Base-by-base conservation (phyloP, 2,329 filamentous ascomycete genomes). In the Colletotrichum sp. region DNA sequence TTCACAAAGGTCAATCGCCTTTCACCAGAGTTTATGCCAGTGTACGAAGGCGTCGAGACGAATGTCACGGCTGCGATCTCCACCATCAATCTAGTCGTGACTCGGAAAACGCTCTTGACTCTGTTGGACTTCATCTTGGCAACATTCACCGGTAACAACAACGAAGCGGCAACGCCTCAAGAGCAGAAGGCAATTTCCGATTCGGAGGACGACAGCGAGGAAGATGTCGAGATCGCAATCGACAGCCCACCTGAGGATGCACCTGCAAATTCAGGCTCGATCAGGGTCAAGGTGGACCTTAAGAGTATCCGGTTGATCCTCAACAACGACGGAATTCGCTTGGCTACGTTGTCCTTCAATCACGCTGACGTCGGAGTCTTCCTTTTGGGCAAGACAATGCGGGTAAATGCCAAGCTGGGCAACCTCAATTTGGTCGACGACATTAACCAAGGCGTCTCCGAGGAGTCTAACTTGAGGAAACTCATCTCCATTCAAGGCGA, bases 51-150 rank as follows among this genome's bases (percentile, higher is more conserved):
- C 2, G 94, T 98, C 71, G 96, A 97, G 77, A 98, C 94, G 32
- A 98, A 99, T 80, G 90, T 99, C 60, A 95, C 97, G 76, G 94
- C 97, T 3, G 93, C 93, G 0, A 93, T 99, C 15, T 98, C 97
- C 0, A 99, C 97, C 0, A 98, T 99, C 86, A 98, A 98, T 82
- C 84, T 99, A 26, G 92, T 99, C 38, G 96, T 99, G 10, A 99
- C 97, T 0, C 90, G 97, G 78, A 96, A 94, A 84, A 99, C 97
- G 0, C 87, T 99, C 5, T 88, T 99, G 69, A 99, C 96, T 0
- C 87, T 99, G 1, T 86, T 99, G 58, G 97, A 99, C 83, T 99
- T 99, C 80, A 93, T 98, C 38, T 91, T 99, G 21, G 89, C 96
- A 55, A 99, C 97, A 0, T 99, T 99, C 80, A 94, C 96, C 1